These are phyloP conservation scores for Leptographium lundbergii DNA, from an alignment of 2,329 filamentous ascomycete genomes.

Conservation along the genomic window DNA sequence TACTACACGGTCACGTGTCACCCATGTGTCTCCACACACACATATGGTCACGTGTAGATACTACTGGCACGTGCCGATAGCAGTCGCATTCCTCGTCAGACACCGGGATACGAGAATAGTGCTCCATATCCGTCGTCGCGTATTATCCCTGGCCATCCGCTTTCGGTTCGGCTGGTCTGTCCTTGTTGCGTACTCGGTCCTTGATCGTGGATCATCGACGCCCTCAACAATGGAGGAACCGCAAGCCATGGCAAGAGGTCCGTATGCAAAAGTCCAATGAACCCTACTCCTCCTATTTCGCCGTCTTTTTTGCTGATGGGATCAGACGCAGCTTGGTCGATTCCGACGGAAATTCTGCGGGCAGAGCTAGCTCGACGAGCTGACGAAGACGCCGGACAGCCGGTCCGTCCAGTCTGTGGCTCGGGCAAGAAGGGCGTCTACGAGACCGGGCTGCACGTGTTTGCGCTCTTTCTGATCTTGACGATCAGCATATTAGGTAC, in stretches of 20 bases:
- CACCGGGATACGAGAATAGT: not conserved
- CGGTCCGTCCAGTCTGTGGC: constrained; percentile 36
- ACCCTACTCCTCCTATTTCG: not conserved
- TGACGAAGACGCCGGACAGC: constrained; percentile 17
- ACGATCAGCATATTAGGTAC: constrained; percentile 30
- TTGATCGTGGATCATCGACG: not conserved
- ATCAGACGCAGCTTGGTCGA: constrained; percentile 29
- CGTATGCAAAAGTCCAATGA: not conserved
- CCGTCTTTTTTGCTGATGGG: not conserved
- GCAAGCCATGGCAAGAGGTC: not conserved
- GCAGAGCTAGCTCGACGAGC: constrained; percentile 39
- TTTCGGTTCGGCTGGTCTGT: not conserved
- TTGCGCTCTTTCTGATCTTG: constrained; percentile 55
- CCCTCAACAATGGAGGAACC: not conserved
- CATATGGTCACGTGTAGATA: not conserved
- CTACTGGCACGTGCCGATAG: not conserved
- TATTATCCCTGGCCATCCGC: not conserved
- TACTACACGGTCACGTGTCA: constrained; percentile 1
- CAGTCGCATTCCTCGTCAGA: not conserved
- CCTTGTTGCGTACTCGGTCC: not conserved
- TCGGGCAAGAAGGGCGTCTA: constrained; percentile 42
- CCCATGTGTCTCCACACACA: not conserved
- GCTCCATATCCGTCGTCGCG: not conserved
- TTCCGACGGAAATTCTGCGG: constrained; percentile 37
- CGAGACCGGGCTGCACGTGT: constrained; percentile 54